Evolutionary conservation across 768 basidiomycete species (phyloP), one percentile per base, ranked within the genome.

Genomic region (Kwoniella mangroviensis): DNA sequence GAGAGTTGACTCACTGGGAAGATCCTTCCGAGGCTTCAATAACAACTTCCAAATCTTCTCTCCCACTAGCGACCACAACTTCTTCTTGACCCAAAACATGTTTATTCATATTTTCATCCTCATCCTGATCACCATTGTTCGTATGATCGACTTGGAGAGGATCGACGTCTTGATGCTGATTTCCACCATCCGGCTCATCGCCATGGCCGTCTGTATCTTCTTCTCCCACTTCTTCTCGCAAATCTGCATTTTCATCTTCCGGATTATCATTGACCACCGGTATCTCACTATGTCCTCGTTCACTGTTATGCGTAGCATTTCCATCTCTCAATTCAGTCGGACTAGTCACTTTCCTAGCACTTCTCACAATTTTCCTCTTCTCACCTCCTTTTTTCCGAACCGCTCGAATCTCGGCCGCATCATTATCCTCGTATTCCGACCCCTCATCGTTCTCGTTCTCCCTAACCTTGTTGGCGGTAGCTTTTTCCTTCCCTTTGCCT

Each of bases 31-130:
- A 49, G 4, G 63, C 63, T 22, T 22, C 45, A 12, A 24, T 49
- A 13, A 64, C 52, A 24, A 17, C 63, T 28, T 64, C 63, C n/a
- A 49, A 64, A 13, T 64, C 60, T 21, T 34, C 60, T 42, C 42
- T 13, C 15, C 9, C 54, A 12, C 12, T 6, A 13, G 21, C 15
- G 15, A 22, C 17, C 15, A 15, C 45, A 15, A 4, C 45, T 49
- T 4, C 45, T 4, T 49, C 45, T 4, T 49, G 45, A 49, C 7
- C 45, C 15, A 13, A 19, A 49, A 49, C 12, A 12, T 9, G 45
- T 49, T 19, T 12, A 49, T 49, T 10, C 45, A 19, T 19, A 17
- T 49, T 17, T 49, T 7, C 45, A 15, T 49, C 45, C 45, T 19
- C 45, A 2, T 10, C 45, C 12, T 49, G 3, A 13, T 54, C n/a